A percentile compares a stretch with the other conserved stretches of the same genome.
These are phyloP conservation scores for Stagonosporopsis rhizophila DNA, from an alignment of 2,329 filamentous ascomycete species.

Conservation along the genomic window DNA sequence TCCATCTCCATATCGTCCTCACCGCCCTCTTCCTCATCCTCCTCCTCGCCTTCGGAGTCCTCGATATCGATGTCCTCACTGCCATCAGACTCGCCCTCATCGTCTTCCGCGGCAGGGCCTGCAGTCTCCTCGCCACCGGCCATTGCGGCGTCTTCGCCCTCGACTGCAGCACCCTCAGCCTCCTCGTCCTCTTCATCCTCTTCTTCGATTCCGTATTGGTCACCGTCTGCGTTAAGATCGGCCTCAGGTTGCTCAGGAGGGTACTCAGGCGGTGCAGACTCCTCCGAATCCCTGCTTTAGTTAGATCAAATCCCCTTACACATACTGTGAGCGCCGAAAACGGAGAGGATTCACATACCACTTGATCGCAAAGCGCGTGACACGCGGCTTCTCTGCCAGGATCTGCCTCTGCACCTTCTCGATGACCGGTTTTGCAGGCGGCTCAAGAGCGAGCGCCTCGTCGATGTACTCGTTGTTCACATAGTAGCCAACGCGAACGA, in stretches of 20 bases:
- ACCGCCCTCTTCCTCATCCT: constrained; percentile 68
- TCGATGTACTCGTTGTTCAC: constrained; percentile 99
- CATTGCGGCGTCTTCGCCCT: constrained; percentile 77
- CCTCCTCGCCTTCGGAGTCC: constrained; percentile 74
- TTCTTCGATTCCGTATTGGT: constrained; percentile 88
- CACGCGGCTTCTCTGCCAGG: constrained; percentile 94
- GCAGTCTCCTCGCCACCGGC: constrained; percentile 68
- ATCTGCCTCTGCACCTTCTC: constrained; percentile 93
- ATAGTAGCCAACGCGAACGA: constrained; percentile 98
- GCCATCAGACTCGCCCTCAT: constrained; percentile 70
- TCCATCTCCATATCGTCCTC: constrained; percentile 66
- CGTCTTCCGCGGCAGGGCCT: constrained; percentile 64
- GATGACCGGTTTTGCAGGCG: constrained; percentile 88
- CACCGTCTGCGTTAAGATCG: constrained; percentile 82
- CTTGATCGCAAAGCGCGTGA: constrained; percentile 98
- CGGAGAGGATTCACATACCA: constrained; percentile 69
- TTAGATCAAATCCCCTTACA: constrained; percentile 22
- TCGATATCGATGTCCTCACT: constrained; percentile 82
- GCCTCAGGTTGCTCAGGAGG: constrained; percentile 98
- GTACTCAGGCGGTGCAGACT: constrained; percentile 92
- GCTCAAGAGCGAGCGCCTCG: constrained; percentile 86
- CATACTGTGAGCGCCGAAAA: neutral
- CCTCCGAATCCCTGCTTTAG: constrained; percentile 87
- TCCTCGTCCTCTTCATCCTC: constrained; percentile 71
- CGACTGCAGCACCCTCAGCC: constrained; percentile 58